phyloP scores from a whole-genome alignment of 352 stramenopile species.

The Phytophthora citricola region DNA sequence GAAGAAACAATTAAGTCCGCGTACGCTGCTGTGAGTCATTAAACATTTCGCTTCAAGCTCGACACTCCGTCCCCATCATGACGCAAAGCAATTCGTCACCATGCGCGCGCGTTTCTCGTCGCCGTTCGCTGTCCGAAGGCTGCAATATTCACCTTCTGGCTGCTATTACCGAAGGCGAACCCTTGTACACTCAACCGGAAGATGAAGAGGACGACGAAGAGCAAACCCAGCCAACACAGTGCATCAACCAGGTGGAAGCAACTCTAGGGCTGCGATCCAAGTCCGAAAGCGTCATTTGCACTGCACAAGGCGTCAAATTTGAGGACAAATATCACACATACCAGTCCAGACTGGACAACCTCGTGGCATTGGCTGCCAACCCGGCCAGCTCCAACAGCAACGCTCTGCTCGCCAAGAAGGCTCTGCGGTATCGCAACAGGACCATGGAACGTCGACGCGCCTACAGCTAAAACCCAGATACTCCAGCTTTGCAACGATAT shows the following conservation, averaged over 20 bases:
- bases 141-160: slow-evolving; percentile 20
- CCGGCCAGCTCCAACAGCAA: slow-evolving; percentile 30
- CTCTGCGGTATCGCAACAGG: slow-evolving; percentile 34
- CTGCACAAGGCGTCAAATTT: slow-evolving; percentile 36
- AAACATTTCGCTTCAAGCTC: slow-evolving; percentile 12
- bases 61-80: slow-evolving; percentile 22
- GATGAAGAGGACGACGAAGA: background rate
- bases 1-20: background rate
- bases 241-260: background rate
- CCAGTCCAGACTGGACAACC: slow-evolving; percentile 20
- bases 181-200: background rate
- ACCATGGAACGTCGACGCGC: slow-evolving; percentile 19
- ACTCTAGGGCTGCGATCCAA: slow-evolving; percentile 15
- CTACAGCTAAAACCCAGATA: slow-evolving; percentile 9
- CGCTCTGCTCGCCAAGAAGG: slow-evolving; percentile 35
- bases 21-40: slow-evolving; percentile 11
- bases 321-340: slow-evolving; percentile 24
- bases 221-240: background rate
- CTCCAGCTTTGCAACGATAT: background rate
- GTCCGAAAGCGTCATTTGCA: slow-evolving; percentile 36
- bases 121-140: slow-evolving; percentile 26
- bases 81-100: slow-evolving; percentile 5
- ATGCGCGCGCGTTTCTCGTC: slow-evolving; percentile 11
- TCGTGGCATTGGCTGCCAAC: slow-evolving; percentile 22
- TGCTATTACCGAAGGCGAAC: slow-evolving; percentile 8